Conservation (phyloP, 1,139 yeast species). For the Geotrichum fermentans region DNA sequence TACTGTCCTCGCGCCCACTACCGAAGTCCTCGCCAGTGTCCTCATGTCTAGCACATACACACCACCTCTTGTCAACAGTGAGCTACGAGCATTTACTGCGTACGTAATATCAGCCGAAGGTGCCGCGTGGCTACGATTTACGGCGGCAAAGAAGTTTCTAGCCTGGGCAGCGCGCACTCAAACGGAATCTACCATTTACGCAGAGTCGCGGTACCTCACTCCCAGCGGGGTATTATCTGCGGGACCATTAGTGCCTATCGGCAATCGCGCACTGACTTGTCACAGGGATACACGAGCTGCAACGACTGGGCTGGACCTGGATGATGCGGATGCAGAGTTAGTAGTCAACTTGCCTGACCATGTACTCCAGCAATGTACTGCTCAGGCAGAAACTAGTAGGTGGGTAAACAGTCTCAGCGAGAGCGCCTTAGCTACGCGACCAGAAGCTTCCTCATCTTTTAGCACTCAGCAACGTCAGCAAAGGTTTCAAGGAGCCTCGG, state of each 20-base stretch:
- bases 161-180: constrained; percentile 25
- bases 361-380: neutral
- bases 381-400: neutral
- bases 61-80: constrained; percentile 26
- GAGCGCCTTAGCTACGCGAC: constrained; percentile 32
- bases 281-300: too few species aligned
- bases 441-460: neutral
- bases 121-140: constrained; percentile 32
- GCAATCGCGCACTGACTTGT: neutral
- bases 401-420: constrained; percentile 22
- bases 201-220: neutral
- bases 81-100: constrained; percentile 25
- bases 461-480: constrained; percentile 24
- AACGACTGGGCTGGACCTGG: too few species aligned
- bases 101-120: constrained; percentile 32
- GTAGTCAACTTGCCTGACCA: neutral
- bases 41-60: constrained; percentile 30
- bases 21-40: constrained; percentile 31
- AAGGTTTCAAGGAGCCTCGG: too few species aligned
- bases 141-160: constrained; percentile 30
- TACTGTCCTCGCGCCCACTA: constrained; percentile 23
- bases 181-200: constrained; percentile 9
- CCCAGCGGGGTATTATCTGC: neutral
- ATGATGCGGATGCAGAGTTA: neutral
- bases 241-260: neutral